Percentiles rank a stretch among this genome's conserved stretches.
Conservation (phyloP, 139 green algal genomes). For the Micromonas pusilla region DNA sequence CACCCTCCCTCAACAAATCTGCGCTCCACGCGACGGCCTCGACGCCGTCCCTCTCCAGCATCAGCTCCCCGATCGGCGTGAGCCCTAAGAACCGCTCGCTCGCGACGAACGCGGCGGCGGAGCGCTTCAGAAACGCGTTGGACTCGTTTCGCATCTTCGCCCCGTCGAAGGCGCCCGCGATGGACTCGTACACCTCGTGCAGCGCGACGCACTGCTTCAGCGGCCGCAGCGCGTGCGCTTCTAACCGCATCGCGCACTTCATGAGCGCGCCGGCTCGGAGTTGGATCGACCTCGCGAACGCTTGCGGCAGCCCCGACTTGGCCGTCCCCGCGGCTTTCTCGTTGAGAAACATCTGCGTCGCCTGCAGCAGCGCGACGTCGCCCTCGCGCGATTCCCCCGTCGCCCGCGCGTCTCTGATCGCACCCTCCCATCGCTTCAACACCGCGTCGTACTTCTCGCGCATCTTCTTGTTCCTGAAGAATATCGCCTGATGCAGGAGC, state of each 20-base stretch:
- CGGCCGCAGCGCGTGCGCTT: background rate
- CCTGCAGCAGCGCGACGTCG: background rate
- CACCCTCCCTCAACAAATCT: too few species aligned
- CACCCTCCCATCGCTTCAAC: background rate
- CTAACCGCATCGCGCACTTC: background rate
- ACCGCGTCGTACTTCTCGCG: background rate
- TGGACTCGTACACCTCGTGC: background rate
- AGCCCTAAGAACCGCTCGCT: too few species aligned
- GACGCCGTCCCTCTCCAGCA: too few species aligned
- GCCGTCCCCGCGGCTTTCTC: background rate
- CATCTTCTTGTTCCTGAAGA: background rate
- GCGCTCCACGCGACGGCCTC: too few species aligned
- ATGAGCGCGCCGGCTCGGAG: background rate
- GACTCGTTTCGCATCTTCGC: background rate
- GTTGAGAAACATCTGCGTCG: background rate
- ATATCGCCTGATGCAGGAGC: background rate
- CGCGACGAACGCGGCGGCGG: too few species aligned
- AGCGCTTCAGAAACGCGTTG: background rate
- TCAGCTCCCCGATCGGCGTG: too few species aligned
- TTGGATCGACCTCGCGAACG: background rate
- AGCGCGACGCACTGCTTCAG: background rate
- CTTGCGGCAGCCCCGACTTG: background rate
- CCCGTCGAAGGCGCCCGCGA: background rate
- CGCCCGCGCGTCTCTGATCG: background rate
- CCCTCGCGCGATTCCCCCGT: background rate